These are phyloP conservation scores for Tulasnella sp. DNA, from an alignment of 768 basidiomycete species.

Conservation along the genomic window DNA sequence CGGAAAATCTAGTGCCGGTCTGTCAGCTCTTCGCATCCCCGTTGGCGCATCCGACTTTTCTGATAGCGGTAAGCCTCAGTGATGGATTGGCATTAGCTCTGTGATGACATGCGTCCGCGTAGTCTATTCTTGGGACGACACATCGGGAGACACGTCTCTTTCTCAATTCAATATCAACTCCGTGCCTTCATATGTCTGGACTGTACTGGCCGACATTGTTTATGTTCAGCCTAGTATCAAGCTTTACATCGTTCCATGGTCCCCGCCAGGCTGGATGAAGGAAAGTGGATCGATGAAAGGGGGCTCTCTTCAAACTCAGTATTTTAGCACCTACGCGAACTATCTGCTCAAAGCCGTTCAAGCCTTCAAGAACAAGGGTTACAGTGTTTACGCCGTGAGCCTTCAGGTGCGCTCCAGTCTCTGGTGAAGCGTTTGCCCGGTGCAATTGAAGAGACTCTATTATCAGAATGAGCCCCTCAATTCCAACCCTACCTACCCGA, in stretches of 20 bases:
- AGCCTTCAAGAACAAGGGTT: slow-evolving; percentile 65
- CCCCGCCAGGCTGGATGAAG: slow-evolving; percentile 84
- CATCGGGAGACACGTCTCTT: slow-evolving; percentile 62
- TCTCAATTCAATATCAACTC: slow-evolving; percentile 58
- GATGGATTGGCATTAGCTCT: not conserved
- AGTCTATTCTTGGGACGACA: slow-evolving; percentile 70
- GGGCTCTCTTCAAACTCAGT: slow-evolving; percentile 1
- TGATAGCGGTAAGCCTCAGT: slow-evolving; percentile 47
- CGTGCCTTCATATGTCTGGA: slow-evolving; percentile 66
- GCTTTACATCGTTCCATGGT: slow-evolving; percentile 74
- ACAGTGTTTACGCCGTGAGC: slow-evolving; percentile 63
- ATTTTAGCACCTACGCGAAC: slow-evolving; percentile 44
- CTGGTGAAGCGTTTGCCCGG: not conserved
- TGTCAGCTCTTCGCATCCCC: slow-evolving; percentile 60
- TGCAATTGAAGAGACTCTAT: not conserved
- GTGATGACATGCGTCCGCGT: not conserved
- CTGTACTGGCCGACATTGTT: slow-evolving; percentile 66
- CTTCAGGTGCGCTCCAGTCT: slow-evolving; percentile 50
- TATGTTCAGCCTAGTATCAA: slow-evolving; percentile 58
- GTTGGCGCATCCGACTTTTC: slow-evolving; percentile 79
- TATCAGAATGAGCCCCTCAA: slow-evolving; percentile 58
- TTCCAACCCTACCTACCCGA: slow-evolving; percentile 70
- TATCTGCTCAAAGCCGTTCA: slow-evolving; percentile 77
- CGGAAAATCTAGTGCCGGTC: slow-evolving; percentile 63
- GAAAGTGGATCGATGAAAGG: slow-evolving; percentile 46